phyloP scores from a whole-genome alignment of 176 grass and related monocot species.

The Musa schizocarpa region DNA sequence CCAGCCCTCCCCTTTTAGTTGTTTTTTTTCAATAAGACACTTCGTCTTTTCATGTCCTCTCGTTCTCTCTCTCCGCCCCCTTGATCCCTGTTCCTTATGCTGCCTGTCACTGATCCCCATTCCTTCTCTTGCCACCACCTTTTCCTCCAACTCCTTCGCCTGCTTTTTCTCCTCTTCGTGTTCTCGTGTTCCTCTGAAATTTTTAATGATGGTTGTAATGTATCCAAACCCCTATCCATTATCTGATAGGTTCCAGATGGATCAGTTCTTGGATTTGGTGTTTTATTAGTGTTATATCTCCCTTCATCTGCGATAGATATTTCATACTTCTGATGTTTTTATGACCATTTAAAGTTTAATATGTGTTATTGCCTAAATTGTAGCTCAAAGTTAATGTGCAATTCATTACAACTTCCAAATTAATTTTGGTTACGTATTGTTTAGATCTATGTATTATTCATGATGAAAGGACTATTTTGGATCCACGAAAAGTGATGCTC shows the following conservation, averaged over 20 bases:
- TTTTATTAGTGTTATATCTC: background rate
- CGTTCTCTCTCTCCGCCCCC: too few relatives aligned
- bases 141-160: too few relatives aligned
- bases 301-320: background rate
- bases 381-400: background rate
- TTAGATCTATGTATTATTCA: conserved; percentile 53
- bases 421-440: conserved; percentile 23
- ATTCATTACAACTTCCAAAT: background rate
- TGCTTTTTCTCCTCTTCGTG: too few relatives aligned
- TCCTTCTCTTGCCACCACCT: too few relatives aligned
- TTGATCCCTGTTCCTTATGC: too few relatives aligned
- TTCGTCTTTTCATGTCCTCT: too few relatives aligned
- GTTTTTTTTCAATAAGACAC: too few relatives aligned
- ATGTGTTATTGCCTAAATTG: background rate
- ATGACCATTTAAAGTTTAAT: background rate
- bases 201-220: too few relatives aligned
- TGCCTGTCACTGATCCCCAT: too few relatives aligned
- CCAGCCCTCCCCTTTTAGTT: too few relatives aligned
- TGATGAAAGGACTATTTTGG: conserved; percentile 50
- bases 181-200: too few relatives aligned
- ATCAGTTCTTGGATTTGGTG: background rate
- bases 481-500: conserved; percentile 71
- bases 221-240: too few relatives aligned
- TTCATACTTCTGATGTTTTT: background rate
- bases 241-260: background rate